phyloP scores from a whole-genome alignment of 2,329 filamentous ascomycete genomes.

The Monosporascus sp. region DNA sequence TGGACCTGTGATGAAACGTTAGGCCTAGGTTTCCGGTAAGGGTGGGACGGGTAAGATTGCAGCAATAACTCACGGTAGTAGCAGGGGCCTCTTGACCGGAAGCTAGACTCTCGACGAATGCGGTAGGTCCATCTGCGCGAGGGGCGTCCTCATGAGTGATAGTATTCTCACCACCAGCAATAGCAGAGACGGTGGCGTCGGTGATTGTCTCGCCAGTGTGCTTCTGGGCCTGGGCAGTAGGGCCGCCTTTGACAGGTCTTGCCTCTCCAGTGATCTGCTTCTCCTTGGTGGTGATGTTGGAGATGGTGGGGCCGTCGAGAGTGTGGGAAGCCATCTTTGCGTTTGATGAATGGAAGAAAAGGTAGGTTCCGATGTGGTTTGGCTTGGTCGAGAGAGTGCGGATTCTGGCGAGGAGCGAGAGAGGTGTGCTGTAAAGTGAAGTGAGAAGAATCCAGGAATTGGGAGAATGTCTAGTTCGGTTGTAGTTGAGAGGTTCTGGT shows the following conservation, averaged over 20 bases:
- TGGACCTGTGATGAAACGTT: neutral
- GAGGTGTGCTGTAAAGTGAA: too few relatives aligned
- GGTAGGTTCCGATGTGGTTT: neutral
- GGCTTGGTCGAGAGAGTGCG: neutral
- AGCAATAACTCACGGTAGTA: neutral
- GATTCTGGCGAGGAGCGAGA: too few relatives aligned
- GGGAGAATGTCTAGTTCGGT: too few relatives aligned
- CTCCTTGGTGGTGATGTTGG: conserved; percentile 33
- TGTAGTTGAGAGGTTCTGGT: too few relatives aligned
- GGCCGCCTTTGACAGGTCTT: conserved; percentile 29
- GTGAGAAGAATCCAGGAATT: too few relatives aligned
- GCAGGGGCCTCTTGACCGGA: neutral
- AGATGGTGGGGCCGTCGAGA: conserved; percentile 24
- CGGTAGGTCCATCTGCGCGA: neutral
- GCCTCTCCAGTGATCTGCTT: conserved; percentile 30
- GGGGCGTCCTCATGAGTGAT: conserved; percentile 27
- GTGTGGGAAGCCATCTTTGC: neutral
- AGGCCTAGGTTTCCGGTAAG: too few relatives aligned
- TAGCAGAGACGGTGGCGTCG: conserved; percentile 30
- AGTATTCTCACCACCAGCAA: conserved; percentile 34
- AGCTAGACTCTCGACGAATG: neutral
- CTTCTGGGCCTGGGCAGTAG: conserved; percentile 34
- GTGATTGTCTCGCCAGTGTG: conserved; percentile 29
- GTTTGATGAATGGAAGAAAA: neutral
- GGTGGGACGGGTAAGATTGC: too few relatives aligned